Conservation (phyloP, 768 basidiomycete species). For the Podaxis rugospora region DNA sequence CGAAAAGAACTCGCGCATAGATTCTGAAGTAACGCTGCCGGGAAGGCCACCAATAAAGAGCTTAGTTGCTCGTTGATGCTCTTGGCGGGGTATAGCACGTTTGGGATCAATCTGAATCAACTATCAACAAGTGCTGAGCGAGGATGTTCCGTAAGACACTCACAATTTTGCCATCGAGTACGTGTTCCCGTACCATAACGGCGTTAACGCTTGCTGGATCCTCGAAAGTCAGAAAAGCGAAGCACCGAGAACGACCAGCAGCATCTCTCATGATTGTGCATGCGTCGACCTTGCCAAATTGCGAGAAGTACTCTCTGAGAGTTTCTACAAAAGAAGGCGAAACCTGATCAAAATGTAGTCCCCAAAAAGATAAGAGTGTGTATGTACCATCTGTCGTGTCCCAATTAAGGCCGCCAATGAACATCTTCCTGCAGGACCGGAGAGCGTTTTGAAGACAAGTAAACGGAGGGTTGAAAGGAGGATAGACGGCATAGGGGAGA, state of each 20-base stretch:
- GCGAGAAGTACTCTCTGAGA: constrained; percentile 83
- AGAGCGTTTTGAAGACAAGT: constrained; percentile 15
- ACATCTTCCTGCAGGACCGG: constrained; percentile 88
- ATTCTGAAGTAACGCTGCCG: constrained; percentile 88
- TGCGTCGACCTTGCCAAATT: constrained; percentile 96
- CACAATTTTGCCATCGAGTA: constrained; percentile 96
- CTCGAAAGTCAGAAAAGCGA: constrained; percentile 96
- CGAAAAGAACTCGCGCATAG: constrained; percentile 89
- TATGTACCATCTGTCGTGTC: constrained; percentile 97
- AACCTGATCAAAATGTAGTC: constrained; percentile 35
- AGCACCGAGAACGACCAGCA: constrained; percentile 91
- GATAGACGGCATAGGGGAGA: constrained; percentile 38
- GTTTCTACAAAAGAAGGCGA: constrained; percentile 46
- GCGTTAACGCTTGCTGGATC: constrained; percentile 90
- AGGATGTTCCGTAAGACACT: constrained; percentile 29
- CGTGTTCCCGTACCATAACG: constrained; percentile 94
- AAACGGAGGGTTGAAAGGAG: constrained; percentile 14
- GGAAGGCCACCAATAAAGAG: constrained; percentile 95
- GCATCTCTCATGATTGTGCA: constrained; percentile 99
- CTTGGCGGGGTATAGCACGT: constrained; percentile 94
- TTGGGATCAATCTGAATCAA: constrained; percentile 92
- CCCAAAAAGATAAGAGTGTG: constrained; percentile 30
- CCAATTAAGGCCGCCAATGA: constrained; percentile 99
- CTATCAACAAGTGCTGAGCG: background rate
- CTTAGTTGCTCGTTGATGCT: constrained; percentile 90